Evolutionary conservation across 495 filamentous ascomycete species (phyloP).

Genomic region (Podospora fimiseda): DNA sequence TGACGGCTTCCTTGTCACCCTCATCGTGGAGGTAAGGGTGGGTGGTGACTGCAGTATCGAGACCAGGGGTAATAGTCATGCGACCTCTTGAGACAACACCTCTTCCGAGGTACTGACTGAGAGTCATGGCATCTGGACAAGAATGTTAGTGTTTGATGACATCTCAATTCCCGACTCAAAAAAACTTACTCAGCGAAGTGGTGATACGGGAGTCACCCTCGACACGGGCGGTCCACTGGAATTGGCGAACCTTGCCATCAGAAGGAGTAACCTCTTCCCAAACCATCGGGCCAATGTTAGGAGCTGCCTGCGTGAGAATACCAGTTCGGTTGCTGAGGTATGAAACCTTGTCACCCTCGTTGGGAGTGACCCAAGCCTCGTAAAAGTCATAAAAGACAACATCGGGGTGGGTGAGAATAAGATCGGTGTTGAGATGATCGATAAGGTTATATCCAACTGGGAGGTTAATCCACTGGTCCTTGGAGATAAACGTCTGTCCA

Average conservation of each 20-base stretch:
- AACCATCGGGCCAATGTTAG: slow-evolving; percentile 57
- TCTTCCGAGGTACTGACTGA: slow-evolving; percentile 60
- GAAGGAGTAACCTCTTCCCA: slow-evolving; percentile 52
- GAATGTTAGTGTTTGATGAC: slow-evolving; percentile 6
- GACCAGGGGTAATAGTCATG: slow-evolving; percentile 48
- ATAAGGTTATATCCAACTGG: slow-evolving; percentile 68
- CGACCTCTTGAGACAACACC: slow-evolving; percentile 55
- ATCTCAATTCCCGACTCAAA: background rate
- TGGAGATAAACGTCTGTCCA: slow-evolving; percentile 43
- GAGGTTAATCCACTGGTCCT: slow-evolving; percentile 59
- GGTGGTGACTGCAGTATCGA: slow-evolving; percentile 48
- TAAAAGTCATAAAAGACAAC: slow-evolving; percentile 63
- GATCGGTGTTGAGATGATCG: slow-evolving; percentile 66
- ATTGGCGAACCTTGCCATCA: slow-evolving; percentile 57
- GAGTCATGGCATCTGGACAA: slow-evolving; percentile 49
- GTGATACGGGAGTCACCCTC: slow-evolving; percentile 43
- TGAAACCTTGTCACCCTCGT: slow-evolving; percentile 24
- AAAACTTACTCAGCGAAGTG: slow-evolving; percentile 26
- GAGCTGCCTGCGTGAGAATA: slow-evolving; percentile 62
- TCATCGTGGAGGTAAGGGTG: slow-evolving; percentile 48
- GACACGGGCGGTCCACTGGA: slow-evolving; percentile 61
- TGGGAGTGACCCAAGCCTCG: slow-evolving; percentile 46
- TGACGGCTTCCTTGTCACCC: slow-evolving; percentile 46
- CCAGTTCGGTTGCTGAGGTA: slow-evolving; percentile 48
- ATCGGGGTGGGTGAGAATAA: slow-evolving; percentile 55